These are phyloP conservation scores for Cladosporium colombiae DNA, from an alignment of 2,329 filamentous ascomycete species.

Conservation along the genomic window DNA sequence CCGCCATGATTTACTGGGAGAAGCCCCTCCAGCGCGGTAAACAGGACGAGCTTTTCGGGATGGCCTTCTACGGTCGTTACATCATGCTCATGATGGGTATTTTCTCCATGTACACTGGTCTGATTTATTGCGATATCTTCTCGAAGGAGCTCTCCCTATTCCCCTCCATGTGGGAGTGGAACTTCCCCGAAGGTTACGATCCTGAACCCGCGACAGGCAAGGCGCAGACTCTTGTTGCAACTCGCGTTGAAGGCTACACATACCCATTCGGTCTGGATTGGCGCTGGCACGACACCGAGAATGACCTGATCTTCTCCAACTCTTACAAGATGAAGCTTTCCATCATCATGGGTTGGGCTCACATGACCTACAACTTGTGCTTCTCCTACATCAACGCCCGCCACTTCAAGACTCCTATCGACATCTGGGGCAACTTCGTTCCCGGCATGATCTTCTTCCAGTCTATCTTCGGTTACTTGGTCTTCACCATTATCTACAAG, in stretches of 20 bases:
- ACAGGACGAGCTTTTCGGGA: constrained; percentile 93
- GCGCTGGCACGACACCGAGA: constrained; percentile 95
- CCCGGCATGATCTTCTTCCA: constrained; percentile 99
- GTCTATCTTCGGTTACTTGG: constrained; percentile 94
- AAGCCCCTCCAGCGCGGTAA: constrained; percentile 80
- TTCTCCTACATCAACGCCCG: constrained; percentile 90
- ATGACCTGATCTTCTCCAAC: constrained; percentile 93
- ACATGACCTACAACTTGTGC: constrained; percentile 98
- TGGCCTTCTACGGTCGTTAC: constrained; percentile 98
- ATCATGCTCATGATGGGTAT: constrained; percentile 98
- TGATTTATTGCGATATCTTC: constrained; percentile 97
- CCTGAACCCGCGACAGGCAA: constrained; percentile 23
- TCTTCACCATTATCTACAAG: constrained; percentile 93
- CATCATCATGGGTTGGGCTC: constrained; percentile 93
- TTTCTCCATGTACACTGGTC: constrained; percentile 94
- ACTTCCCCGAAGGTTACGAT: constrained; percentile 61
- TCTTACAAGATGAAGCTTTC: constrained; percentile 99
- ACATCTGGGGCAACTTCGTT: constrained; percentile 96
- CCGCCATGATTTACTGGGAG: constrained; percentile 97
- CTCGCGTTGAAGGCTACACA: constrained; percentile 69
- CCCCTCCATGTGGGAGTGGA: constrained; percentile 84
- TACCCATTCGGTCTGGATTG: constrained; percentile 96
- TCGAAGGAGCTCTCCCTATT: constrained; percentile 91
- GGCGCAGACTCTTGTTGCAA: constrained; percentile 61
- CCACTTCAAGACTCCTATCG: constrained; percentile 91